phyloP scores from a whole-genome alignment of 139 green algal genomes.

The Klebsormidium nitens region DNA sequence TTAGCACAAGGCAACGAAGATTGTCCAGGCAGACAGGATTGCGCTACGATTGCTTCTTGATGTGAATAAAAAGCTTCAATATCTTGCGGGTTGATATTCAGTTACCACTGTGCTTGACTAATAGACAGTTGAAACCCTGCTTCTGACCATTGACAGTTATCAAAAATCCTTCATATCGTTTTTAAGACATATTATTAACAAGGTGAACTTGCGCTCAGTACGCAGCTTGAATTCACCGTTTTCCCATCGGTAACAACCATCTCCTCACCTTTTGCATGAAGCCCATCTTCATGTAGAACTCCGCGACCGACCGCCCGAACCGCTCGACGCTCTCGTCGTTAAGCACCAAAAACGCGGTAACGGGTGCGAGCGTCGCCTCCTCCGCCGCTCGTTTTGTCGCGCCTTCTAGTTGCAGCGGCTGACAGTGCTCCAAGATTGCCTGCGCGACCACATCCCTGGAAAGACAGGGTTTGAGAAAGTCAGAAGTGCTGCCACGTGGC shows the following conservation, averaged over 20 bases:
- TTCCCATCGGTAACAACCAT: background rate
- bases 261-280: conserved; percentile 26
- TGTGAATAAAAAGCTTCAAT: background rate
- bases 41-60: too few species aligned
- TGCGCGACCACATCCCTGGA: conserved; percentile 17
- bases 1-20: too few species aligned
- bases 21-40: too few species aligned
- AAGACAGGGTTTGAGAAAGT: too few species aligned
- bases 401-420: background rate
- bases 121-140: background rate
- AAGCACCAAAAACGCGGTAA: conserved; percentile 18
- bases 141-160: too few species aligned
- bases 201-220: background rate
- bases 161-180: conserved; percentile 16
- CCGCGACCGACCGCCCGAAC: conserved; percentile 5
- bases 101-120: too few species aligned
- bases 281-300: conserved; percentile 34
- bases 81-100: conserved; percentile 6
- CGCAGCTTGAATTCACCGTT: too few species aligned
- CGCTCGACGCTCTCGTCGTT: conserved; percentile 14
- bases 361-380: conserved; percentile 1
- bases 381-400: background rate
- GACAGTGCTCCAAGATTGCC: conserved; percentile 29
- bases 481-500: too few species aligned
- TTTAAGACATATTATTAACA: background rate